phyloP scores from a whole-genome alignment of 257 asterid species.

The Lycium barbarum region DNA sequence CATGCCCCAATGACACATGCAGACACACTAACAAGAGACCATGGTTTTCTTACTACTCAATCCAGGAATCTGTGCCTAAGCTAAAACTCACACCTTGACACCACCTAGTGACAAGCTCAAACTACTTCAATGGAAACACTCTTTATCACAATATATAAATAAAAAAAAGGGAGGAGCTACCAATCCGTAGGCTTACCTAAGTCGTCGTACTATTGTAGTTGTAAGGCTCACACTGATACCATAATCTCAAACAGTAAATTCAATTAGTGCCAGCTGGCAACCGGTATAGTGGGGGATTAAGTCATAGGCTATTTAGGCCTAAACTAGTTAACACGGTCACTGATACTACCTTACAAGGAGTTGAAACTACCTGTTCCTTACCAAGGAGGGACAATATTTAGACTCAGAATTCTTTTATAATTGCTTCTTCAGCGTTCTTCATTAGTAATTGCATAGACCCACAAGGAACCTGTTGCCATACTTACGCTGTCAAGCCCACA shows the following conservation, averaged over 20 bases:
- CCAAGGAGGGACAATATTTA: neutral
- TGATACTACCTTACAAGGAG: neutral
- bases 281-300: neutral
- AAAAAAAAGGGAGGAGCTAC: neutral
- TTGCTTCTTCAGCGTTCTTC: neutral
- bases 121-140: constrained; percentile 19
- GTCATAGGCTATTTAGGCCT: neutral
- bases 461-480: neutral
- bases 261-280: neutral
- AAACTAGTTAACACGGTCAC: constrained; percentile 7
- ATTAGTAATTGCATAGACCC: neutral
- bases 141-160: constrained; percentile 6
- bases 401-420: too few species aligned
- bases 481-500: neutral
- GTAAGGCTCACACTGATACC: neutral
- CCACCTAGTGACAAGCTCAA: constrained; percentile 3
- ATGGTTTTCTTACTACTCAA: neutral
- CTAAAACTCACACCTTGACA: constrained; percentile 1
- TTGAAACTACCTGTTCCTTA: neutral
- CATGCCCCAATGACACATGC: too few species aligned
- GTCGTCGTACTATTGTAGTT: neutral
- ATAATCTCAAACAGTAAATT: constrained; percentile 15
- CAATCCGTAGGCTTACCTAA: neutral
- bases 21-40: neutral
- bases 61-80: neutral